These are phyloP conservation scores for Phaeotremella skinneri DNA, from an alignment of 768 basidiomycete species.

Conservation along the genomic window DNA sequence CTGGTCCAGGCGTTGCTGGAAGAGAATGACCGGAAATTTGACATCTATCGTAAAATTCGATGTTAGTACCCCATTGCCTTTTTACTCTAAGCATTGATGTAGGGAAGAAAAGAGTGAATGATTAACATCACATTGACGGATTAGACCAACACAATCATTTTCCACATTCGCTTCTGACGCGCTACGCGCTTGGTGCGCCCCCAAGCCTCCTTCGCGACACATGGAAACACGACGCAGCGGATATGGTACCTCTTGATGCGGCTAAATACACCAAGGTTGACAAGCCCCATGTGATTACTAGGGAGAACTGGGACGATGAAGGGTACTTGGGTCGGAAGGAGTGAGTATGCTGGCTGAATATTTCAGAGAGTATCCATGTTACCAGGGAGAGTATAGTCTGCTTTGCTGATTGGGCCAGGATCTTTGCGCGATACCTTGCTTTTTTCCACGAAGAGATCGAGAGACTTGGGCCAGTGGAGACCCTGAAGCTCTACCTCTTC, in stretches of 20 bases:
- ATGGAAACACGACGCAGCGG: conserved; percentile 19
- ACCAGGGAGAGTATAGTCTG: too few relatives aligned
- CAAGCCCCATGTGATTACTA: conserved; percentile 23
- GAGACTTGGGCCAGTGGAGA: conserved; percentile 23
- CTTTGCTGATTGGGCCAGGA: conserved; percentile 16
- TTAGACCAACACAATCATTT: conserved; percentile 41
- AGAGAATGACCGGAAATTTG: conserved; percentile 37
- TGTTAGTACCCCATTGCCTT: conserved; percentile 24
- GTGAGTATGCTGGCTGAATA: conserved; percentile 17
- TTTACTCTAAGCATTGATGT: too few relatives aligned
- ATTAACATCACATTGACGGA: too few relatives aligned
- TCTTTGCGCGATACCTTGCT: conserved; percentile 32
- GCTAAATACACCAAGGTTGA: conserved; percentile 11
- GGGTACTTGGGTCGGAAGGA: conserved; percentile 28
- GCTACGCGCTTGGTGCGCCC: conserved; percentile 37
- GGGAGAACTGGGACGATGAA: conserved; percentile 33
- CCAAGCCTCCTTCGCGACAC: conserved; percentile 29
- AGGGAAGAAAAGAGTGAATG: too few relatives aligned
- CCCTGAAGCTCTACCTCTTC: conserved; percentile 35
- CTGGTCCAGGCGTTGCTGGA: conserved; percentile 23
- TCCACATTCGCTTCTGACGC: conserved; percentile 36
- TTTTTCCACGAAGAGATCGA: conserved; percentile 41
- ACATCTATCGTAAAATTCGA: conserved; percentile 29
- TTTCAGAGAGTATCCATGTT: not conserved
- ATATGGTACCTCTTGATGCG: conserved; percentile 25